These are phyloP conservation scores for Meyerozyma sp. DNA, from an alignment of 1,139 yeast species.

Conservation along the genomic window DNA sequence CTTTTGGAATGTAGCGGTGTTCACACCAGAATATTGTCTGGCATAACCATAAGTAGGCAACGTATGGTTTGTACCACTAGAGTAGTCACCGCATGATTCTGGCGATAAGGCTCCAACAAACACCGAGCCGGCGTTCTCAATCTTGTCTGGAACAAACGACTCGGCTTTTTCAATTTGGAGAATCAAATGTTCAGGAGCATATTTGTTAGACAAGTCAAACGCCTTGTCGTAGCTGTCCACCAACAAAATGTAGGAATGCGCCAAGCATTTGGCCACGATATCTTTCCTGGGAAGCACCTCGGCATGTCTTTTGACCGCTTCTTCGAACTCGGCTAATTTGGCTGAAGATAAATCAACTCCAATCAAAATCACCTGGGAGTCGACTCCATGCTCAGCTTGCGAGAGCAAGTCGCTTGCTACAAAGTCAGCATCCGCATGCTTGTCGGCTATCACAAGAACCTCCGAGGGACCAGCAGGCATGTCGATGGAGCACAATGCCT, in stretches of 20 bases:
- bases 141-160: conserved; percentile 59
- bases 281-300: conserved; percentile 85
- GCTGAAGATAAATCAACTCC: conserved; percentile 65
- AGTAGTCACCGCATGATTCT: conserved; percentile 97
- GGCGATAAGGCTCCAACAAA: conserved; percentile 96
- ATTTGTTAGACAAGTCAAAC: conserved; percentile 73
- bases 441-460: conserved; percentile 89
- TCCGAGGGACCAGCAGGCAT: conserved; percentile 99
- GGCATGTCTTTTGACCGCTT: conserved; percentile 82
- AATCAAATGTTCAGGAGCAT: conserved; percentile 97
- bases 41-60: conserved; percentile 98
- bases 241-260: conserved; percentile 78
- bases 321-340: conserved; percentile 66
- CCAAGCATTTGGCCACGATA: conserved; percentile 84
- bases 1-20: conserved; percentile 92
- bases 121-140: conserved; percentile 92
- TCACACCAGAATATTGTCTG: conserved; percentile 94
- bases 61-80: conserved; percentile 96
- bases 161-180: conserved; percentile 80
- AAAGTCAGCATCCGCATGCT: conserved; percentile 82
- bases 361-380: conserved; percentile 89
- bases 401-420: conserved; percentile 94
- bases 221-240: conserved; percentile 73
- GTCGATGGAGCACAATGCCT: conserved; percentile 91
- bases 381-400: conserved; percentile 98